Evolutionary conservation across 148 eudicot species (phyloP), one percentile per base, ranked within the genome.

Genomic region (Vaccinium myrtillus): DNA sequence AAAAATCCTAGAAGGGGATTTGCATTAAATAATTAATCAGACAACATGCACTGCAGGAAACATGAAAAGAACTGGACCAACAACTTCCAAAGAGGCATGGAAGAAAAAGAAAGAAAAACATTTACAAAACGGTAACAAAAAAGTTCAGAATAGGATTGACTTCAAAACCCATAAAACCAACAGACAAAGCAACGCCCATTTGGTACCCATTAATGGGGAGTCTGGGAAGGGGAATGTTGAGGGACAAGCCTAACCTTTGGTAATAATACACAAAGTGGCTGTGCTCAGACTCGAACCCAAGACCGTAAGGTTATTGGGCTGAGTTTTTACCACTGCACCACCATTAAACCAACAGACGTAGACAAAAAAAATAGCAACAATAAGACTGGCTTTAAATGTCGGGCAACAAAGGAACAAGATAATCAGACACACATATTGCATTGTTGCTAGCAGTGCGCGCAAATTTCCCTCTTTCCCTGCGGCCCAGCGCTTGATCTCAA

Each of bases 381-480:
- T 15, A 2, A 78, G 81, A 7, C 21, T 5, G 80, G 61, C 80
- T 78, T 53, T 78, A 78, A 75, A 23, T 25, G 23, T 53, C 46
- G 12, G 7, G 43, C 80, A 53, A 27, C 80, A 25, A 30, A 77
- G 8, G 80, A 78, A 56, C 39, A 78, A 78, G 18, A 51, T 39
- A 61, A 65, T 83, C 23, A 78, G 48, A 86, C 94, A n/a, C 84
- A 93, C 96, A 85, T 93, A 92, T 91, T 93, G 95, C 86, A 93
- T 70, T 23, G 93, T 93, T 82, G 95, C 90, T 43, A 93, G 91
- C 81, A 93, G 83, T n/a, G 95, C 95, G 32, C 94, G 95, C 88
- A 93, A 83, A 85, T 93, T 93, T 84, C 94, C 95, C 87, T 93
- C 95, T 85, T 93, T 93, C 54, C 95, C 95, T 19, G 89, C 91